Conservation (phyloP, 2,329 filamentous ascomycete species). For the Diaporthe humulicola region DNA sequence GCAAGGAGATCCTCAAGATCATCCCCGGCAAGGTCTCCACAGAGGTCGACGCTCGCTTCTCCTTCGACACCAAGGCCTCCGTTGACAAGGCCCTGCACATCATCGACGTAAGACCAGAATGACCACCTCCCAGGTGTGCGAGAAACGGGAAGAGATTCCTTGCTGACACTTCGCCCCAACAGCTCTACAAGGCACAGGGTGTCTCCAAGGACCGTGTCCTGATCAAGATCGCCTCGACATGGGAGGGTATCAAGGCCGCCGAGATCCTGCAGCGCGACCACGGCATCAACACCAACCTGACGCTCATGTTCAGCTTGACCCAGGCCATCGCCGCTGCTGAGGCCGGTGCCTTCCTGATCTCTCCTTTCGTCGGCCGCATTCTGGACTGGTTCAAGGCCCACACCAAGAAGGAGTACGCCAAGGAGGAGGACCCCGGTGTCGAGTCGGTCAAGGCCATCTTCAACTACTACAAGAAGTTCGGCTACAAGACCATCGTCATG, state of each 20-base stretch:
- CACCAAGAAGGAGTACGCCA: constrained; percentile 92
- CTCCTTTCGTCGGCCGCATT: constrained; percentile 98
- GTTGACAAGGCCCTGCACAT: constrained; percentile 97
- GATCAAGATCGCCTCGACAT: constrained; percentile 99
- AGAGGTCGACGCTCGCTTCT: constrained; percentile 96
- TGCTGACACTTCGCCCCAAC: constrained; percentile 39
- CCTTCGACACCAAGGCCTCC: constrained; percentile 92
- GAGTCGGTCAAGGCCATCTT: constrained; percentile 93
- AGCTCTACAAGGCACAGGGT: constrained; percentile 95
- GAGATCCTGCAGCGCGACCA: constrained; percentile 96
- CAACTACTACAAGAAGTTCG: constrained; percentile 99
- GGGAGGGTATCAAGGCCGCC: constrained; percentile 99
- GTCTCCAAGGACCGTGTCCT: constrained; percentile 94
- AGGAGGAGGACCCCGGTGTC: constrained; percentile 95
- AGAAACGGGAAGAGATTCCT: background rate
- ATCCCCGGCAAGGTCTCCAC: constrained; percentile 99
- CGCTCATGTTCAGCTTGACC: constrained; percentile 95
- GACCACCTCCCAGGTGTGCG: background rate
- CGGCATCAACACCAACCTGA: constrained; percentile 98
- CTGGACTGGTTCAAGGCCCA: constrained; percentile 99
- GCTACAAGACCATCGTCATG: constrained; percentile 99
- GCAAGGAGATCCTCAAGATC: constrained; percentile 96
- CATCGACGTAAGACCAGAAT: constrained; percentile 78
- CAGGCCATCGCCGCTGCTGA: constrained; percentile 98
- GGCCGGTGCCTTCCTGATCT: constrained; percentile 97